Conservation (phyloP, 768 basidiomycete genomes). For the Tubosaeta brunneosetosa region DNA sequence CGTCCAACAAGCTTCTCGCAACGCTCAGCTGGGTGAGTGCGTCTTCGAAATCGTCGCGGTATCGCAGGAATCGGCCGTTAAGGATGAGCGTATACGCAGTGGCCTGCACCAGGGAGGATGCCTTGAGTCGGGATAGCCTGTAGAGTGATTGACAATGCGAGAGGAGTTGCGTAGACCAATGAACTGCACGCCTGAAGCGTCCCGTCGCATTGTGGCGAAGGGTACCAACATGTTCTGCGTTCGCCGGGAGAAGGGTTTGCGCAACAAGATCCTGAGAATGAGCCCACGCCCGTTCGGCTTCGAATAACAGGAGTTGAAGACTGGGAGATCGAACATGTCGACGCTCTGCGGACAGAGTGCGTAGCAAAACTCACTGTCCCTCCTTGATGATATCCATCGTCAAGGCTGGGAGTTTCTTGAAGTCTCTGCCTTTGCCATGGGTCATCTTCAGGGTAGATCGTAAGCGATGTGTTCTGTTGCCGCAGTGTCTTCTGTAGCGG, state of each 20-base stretch:
- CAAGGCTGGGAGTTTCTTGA: constrained; percentile 74
- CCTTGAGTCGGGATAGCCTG: constrained; percentile 45
- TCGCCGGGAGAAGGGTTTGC: constrained; percentile 47
- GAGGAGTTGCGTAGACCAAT: constrained; percentile 74
- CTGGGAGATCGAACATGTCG: constrained; percentile 33
- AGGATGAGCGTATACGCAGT: constrained; percentile 76
- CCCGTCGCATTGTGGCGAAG: constrained; percentile 73
- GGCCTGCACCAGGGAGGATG: constrained; percentile 60
- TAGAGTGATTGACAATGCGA: constrained; percentile 69
- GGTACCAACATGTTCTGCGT: constrained; percentile 47
- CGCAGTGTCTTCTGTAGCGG: constrained; percentile 92
- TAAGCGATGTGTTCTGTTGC: constrained; percentile 83
- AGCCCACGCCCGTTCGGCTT: constrained; percentile 90
- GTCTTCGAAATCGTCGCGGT: constrained; percentile 71
- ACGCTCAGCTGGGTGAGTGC: constrained; percentile 72
- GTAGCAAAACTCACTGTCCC: constrained; percentile 64
- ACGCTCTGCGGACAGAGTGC: constrained; percentile 2
- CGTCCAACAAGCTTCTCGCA: constrained; percentile 68
- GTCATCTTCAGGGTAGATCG: constrained; percentile 81
- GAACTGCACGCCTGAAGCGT: constrained; percentile 72
- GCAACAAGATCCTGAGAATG: constrained; percentile 75
- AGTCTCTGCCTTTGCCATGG: constrained; percentile 85
- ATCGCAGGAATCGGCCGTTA: constrained; percentile 78
- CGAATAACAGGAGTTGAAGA: constrained; percentile 79
- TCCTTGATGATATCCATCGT: constrained; percentile 69